Evolutionary conservation across 352 stramenopile genomes (phyloP).

Genomic region (Phytophthora pseudosyringae): DNA sequence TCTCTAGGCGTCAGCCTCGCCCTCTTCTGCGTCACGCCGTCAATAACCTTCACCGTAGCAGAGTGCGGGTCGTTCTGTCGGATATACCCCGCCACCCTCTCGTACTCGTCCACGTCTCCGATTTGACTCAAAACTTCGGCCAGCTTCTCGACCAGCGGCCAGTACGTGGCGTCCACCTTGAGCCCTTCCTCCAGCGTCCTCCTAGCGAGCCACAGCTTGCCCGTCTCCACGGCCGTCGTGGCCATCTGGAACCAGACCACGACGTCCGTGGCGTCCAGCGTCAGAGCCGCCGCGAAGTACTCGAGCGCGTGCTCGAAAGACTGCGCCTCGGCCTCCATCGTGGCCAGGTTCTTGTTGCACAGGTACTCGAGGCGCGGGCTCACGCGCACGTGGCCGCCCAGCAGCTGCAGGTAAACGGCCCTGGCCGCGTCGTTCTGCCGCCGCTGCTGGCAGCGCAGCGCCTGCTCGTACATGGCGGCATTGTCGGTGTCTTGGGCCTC

Average conservation of each 20-base stretch:
- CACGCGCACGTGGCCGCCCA: conserved; percentile 37
- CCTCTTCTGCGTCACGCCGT: conserved; percentile 6
- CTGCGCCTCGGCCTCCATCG: conserved; percentile 55
- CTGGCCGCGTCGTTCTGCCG: conserved; percentile 44
- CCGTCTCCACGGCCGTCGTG: conserved; percentile 60
- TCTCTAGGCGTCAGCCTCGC: conserved; percentile 10
- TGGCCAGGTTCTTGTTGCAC: conserved; percentile 73
- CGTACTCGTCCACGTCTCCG: conserved; percentile 57
- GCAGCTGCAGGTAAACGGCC: conserved; percentile 46
- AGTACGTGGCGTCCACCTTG: conserved; percentile 65
- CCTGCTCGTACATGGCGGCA: conserved; percentile 63
- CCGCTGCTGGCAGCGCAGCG: conserved; percentile 71
- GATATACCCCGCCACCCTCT: conserved; percentile 54
- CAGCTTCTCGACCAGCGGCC: conserved; percentile 62
- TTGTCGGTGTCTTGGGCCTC: conserved; percentile 78
- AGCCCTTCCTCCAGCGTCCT: conserved; percentile 65
- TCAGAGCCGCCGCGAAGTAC: conserved; percentile 59
- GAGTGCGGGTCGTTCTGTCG: conserved; percentile 52
- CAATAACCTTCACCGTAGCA: conserved; percentile 40
- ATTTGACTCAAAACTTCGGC: conserved; percentile 67
- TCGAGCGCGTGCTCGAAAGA: conserved; percentile 49
- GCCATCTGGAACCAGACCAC: conserved; percentile 81
- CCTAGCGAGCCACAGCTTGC: conserved; percentile 68
- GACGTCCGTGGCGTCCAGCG: conserved; percentile 73
- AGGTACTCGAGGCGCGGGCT: conserved; percentile 66